Base-by-base conservation (phyloP, 768 basidiomycete genomes). In the Tricholoma flavovirens region DNA sequence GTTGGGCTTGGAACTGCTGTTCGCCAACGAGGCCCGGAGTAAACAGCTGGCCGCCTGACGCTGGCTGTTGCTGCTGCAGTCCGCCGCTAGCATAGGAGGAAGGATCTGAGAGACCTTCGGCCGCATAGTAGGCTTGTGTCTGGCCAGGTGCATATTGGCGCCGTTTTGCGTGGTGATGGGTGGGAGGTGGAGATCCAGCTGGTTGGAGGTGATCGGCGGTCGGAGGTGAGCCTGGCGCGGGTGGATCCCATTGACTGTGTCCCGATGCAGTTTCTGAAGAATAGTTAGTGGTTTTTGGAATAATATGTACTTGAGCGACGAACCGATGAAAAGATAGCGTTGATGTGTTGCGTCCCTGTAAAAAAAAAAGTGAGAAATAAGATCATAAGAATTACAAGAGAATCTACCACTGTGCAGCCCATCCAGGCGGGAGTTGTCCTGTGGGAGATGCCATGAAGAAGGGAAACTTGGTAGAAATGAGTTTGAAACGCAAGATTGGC, bases 131-230 rank as follows among this genome's bases (percentile, higher is more conserved):
- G 2, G 82, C 92, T 66, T 93, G 91, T 1, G 93, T 93, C 71
- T 97, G 94, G 10, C 91, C 94, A 3, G 91, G 85, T 49, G 95
- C 95, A 69, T 98, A 98, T 70, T 96, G 93, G 45, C 95, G 86
- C 62, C 92, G 87, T 72, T 91, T 88, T 53, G 75, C 54, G 60
- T 80, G 77, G 26, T 72, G 67, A 38, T 79, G 69, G 14, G 76
- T 73, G 22, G 82, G 77, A 29, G 82, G 77, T 19, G 73, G 70
- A 3, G 79, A 74, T 12, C 73, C 73, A 17, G 74, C 66, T 4
- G 74, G 72, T 30, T 49, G 46, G 8, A 72, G 71, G 15, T 77
- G 70, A 45, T 80, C 75, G 24, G 71, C 62, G 29, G 63, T 61
- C 53, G 70, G 62, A 53, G 69, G 64, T 52, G 65, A 67, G 14